Evolutionary conservation across 1,139 yeast species (phyloP).

Genomic region (Suhomyces bolitotheri): DNA sequence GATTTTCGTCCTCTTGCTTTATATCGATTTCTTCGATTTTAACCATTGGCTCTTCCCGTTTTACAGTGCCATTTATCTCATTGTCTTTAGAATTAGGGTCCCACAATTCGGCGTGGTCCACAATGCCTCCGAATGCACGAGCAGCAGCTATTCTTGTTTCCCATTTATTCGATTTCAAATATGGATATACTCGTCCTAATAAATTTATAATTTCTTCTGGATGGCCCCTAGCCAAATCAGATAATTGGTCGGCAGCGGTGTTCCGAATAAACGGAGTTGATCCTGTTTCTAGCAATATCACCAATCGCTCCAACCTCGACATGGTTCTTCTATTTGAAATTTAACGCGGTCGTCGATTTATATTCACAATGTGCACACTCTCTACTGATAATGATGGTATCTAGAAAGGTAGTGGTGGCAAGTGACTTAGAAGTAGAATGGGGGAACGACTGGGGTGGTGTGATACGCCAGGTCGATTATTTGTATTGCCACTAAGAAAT

Average conservation of each 20-base stretch:
- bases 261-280: slow-evolving; percentile 91
- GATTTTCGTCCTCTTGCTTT: slow-evolving; percentile 24
- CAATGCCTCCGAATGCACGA: slow-evolving; percentile 91
- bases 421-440: no score
- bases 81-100: slow-evolving; percentile 50
- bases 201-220: slow-evolving; percentile 89
- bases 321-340: slow-evolving; percentile 18
- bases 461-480: neutral
- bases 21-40: slow-evolving; percentile 17
- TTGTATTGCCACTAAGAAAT: neutral
- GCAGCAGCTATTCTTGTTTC: slow-evolving; percentile 96
- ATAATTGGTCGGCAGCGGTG: slow-evolving; percentile 96
- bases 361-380: neutral
- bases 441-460: no score
- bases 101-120: slow-evolving; percentile 77
- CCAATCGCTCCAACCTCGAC: slow-evolving; percentile 69
- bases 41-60: slow-evolving; percentile 2
- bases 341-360: neutral
- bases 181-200: slow-evolving; percentile 89
- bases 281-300: slow-evolving; percentile 85
- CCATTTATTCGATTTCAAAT: slow-evolving; percentile 81
- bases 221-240: slow-evolving; percentile 90
- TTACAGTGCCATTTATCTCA: neutral
- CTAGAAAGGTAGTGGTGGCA: no score
- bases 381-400: neutral